These are phyloP conservation scores for Citrus reticulata DNA, from an alignment of 345 rosid species.

Conservation along the genomic window DNA sequence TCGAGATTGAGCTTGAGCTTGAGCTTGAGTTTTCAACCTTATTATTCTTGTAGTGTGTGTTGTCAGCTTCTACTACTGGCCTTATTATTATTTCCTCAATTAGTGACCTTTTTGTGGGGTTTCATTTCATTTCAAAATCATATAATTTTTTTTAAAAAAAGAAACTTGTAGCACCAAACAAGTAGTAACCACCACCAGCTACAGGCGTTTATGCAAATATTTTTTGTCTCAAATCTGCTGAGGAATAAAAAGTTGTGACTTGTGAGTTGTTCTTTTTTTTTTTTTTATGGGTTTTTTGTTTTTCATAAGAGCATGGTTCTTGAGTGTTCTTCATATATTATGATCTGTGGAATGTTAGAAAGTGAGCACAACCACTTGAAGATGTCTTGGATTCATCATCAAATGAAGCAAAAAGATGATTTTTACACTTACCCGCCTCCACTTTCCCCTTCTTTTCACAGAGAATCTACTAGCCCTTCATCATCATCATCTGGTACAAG, in stretches of 20 bases:
- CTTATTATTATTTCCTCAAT: constrained; percentile 16
- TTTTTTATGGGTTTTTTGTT: background rate
- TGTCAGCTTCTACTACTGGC: constrained; percentile 23
- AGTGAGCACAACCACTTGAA: constrained; percentile 30
- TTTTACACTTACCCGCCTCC: constrained; percentile 50
- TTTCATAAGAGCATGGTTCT: constrained; percentile 11
- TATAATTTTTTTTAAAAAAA: background rate
- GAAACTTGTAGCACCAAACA: background rate
- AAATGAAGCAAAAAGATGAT: constrained; percentile 54
- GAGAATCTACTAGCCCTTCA: constrained; percentile 26
- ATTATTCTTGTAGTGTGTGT: constrained; percentile 11
- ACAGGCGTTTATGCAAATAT: background rate
- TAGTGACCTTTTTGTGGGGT: constrained; percentile 1
- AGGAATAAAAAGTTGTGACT: background rate
- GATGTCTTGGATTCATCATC: constrained; percentile 49
- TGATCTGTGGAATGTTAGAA: constrained; percentile 34
- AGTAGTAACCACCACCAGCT: background rate
- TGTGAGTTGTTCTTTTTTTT: constrained; percentile 1
- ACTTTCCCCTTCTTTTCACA: constrained; percentile 31
- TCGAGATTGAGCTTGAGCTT: background rate
- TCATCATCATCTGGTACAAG: constrained; percentile 51
- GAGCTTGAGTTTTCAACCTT: background rate
- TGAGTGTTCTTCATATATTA: constrained; percentile 17
- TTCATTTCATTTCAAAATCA: constrained; percentile 1
- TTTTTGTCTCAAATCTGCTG: constrained; percentile 9